These are phyloP conservation scores for Entomortierella parvispora DNA, from an alignment of 192 early-diverging fungal genomes.

Conservation along the genomic window DNA sequence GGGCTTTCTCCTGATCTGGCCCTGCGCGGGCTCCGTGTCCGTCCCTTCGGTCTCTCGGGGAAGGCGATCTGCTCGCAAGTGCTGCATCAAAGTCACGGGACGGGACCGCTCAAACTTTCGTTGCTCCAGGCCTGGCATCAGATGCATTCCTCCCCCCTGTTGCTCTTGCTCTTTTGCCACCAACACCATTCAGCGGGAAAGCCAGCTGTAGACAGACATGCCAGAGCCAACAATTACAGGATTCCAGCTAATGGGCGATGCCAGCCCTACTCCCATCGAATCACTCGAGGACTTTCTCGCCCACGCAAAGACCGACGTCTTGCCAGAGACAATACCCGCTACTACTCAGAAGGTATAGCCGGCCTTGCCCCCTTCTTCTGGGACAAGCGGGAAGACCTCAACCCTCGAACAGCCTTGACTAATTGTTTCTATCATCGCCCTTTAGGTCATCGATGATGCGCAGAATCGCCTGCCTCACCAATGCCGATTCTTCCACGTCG, in stretches of 20 bases:
- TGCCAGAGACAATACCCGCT: slow-evolving; percentile 24
- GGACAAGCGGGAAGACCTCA: not conserved
- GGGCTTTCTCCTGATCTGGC: too few relatives aligned
- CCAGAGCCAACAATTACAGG: not conserved
- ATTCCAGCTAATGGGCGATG: slow-evolving; percentile 29
- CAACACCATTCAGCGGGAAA: too few relatives aligned
- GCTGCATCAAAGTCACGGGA: too few relatives aligned
- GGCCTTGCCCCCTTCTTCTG: not conserved
- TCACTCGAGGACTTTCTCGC: slow-evolving; percentile 35
- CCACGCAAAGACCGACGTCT: slow-evolving; percentile 7
- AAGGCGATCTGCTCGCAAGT: too few relatives aligned
- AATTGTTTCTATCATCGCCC: too few relatives aligned
- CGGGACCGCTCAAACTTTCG: too few relatives aligned
- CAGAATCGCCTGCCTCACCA: slow-evolving; percentile 29
- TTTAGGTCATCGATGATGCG: slow-evolving; percentile 40
- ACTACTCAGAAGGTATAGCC: slow-evolving; percentile 8
- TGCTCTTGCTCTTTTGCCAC: too few relatives aligned
- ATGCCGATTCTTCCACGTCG: slow-evolving; percentile 76
- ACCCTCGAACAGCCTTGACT: not conserved
- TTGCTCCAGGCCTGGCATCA: too few relatives aligned
- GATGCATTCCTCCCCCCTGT: too few relatives aligned
- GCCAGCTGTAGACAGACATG: too few relatives aligned
- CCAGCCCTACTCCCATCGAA: slow-evolving; percentile 4
- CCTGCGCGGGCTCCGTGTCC: too few relatives aligned
- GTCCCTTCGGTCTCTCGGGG: too few relatives aligned